Evolutionary conservation across 1,139 yeast species (phyloP), one percentile per base, ranked within the genome.

Genomic region (Arxiozyma slooffiae): DNA sequence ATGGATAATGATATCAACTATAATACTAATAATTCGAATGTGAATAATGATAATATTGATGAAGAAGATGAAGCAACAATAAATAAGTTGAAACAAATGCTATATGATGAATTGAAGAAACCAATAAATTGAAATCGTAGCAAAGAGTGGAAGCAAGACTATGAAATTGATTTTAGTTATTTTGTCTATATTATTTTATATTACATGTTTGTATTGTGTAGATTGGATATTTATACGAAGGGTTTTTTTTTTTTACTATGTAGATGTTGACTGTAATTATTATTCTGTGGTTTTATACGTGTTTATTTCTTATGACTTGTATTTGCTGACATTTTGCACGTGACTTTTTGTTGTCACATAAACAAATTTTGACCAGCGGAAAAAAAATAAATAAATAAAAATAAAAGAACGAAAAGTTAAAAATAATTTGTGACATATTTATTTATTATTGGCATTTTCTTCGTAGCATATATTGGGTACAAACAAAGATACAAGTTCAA

Each of bases 1-100:
- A 77, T 81, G 55, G 87, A 82, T 60, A 75, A 75, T 54, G 73
- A 62, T 79, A 78, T 61, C 73, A 78, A 57, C 64, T 55, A 55
- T 36, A 57, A 60, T n/a, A 16, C n/a, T 16, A 24, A 26, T 26
- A 30, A 30, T 11, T 30, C 36, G 14, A 2, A 16, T 3, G 26
- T 9, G n/a, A 30, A 41, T 24, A n/a, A 18, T 9, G 20, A 43
- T 34, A 43, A 34, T 20, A 24, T 38, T 20, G 49, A 41, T 71
- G 61, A 59, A 11, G 67, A 64, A 11, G 67, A 66, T 38, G 68
- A 65, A 47, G 53, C 62, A 11, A 56, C 65, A 7, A 63, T 65
- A 59, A 67, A 63, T 18, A 43, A 53, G 2, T 52, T 70, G 60
- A 82, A 81, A 56, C 70, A 67, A 50, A 70, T 80, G 73, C 67